These are phyloP conservation scores for Zygosaccharomyces lentus DNA, from an alignment of 805 yeast genomes.

Conservation along the genomic window DNA sequence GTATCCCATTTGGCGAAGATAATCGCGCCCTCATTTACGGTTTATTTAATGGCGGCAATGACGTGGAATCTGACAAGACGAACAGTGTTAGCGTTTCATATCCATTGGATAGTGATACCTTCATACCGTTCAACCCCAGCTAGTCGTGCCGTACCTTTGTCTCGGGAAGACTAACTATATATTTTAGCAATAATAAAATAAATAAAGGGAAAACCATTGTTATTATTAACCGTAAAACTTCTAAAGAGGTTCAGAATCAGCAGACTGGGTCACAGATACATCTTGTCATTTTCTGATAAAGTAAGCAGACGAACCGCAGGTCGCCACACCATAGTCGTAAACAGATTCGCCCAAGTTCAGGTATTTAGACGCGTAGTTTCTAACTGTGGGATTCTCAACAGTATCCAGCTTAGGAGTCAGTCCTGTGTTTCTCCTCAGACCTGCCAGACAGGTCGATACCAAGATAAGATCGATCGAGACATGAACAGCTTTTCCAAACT, in stretches of 20 bases:
- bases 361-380: slow-evolving; percentile 57
- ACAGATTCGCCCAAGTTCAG: slow-evolving; percentile 81
- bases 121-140: slow-evolving; percentile 18
- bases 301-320: slow-evolving; percentile 66
- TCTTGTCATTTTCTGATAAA: slow-evolving; percentile 56
- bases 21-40: slow-evolving; percentile 18
- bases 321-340: slow-evolving; percentile 65
- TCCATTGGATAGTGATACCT: slow-evolving; percentile 9
- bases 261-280: not conserved
- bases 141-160: not conserved
- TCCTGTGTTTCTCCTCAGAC: slow-evolving; percentile 69
- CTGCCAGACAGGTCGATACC: slow-evolving; percentile 65
- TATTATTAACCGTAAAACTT: not conserved
- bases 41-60: slow-evolving; percentile 11
- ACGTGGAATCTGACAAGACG: slow-evolving; percentile 1
- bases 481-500: slow-evolving; percentile 56
- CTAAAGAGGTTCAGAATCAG: not conserved
- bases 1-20: slow-evolving; percentile 8
- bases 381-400: slow-evolving; percentile 44
- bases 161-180: no score
- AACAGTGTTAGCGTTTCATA: slow-evolving; percentile 1
- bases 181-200: not conserved
- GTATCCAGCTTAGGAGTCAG: slow-evolving; percentile 52
- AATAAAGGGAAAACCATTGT: not conserved
- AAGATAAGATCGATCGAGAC: slow-evolving; percentile 54